phyloP scores from a whole-genome alignment of 768 basidiomycete genomes.

The Vishniacozyma victoriae region DNA sequence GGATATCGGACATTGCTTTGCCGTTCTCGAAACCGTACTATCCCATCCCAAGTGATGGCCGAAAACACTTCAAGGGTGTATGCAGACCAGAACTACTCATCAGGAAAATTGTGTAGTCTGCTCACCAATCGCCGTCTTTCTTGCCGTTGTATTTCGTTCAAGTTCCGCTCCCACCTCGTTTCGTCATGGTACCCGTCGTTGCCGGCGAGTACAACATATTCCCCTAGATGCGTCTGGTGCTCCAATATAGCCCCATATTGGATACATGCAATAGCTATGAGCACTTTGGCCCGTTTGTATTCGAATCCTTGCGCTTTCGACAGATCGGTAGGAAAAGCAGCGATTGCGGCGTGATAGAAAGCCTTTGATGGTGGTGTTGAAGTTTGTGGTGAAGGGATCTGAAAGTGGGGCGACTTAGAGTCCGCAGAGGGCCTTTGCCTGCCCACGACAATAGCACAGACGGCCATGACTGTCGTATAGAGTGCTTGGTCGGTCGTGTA shows the following conservation, averaged over 20 bases:
- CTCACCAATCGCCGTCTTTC: conserved; percentile 37
- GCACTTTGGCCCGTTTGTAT: conserved; percentile 27
- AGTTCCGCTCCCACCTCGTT: conserved; percentile 23
- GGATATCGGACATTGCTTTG: conserved; percentile 37
- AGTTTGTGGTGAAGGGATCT: conserved; percentile 1
- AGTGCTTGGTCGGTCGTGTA: conserved; percentile 14
- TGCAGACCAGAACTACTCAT: conserved; percentile 30
- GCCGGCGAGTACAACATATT: conserved; percentile 23
- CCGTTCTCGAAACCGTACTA: conserved; percentile 26
- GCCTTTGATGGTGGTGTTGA: conserved; percentile 13
- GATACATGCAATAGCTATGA: conserved; percentile 26
- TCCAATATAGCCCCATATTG: conserved; percentile 27
- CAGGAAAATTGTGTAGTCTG: background rate
- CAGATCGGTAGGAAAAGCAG: conserved; percentile 22
- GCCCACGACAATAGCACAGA: conserved; percentile 17
- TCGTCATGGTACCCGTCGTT: conserved; percentile 34
- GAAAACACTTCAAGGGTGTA: conserved; percentile 33
- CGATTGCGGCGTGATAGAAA: conserved; percentile 20
- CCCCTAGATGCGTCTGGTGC: conserved; percentile 21
- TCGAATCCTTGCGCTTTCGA: conserved; percentile 22
- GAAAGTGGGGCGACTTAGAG: background rate
- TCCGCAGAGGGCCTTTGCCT: conserved; percentile 11
- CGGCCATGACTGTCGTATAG: conserved; percentile 11
- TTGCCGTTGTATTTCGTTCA: conserved; percentile 25
- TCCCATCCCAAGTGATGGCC: conserved; percentile 32